phyloP scores from a whole-genome alignment of 139 green algal species.

The Chlorella ohadii region DNA sequence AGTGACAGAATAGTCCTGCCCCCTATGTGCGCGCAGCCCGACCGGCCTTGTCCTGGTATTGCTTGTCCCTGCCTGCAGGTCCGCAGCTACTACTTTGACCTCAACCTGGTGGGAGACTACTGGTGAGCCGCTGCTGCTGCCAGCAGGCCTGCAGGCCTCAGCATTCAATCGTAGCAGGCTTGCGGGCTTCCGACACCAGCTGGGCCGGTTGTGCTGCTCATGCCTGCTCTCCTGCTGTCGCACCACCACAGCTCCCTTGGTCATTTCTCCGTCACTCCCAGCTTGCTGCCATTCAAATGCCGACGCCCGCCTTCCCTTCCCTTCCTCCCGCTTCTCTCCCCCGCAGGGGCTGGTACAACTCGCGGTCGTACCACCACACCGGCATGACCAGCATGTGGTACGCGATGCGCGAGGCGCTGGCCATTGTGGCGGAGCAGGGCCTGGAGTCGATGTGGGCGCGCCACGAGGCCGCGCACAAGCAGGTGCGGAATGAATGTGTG shows the following conservation, averaged over 20 bases:
- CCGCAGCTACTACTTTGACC: constrained; percentile 83
- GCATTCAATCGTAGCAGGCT: too few species aligned
- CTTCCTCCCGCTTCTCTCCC: too few species aligned
- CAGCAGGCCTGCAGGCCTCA: background rate
- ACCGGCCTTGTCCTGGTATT: background rate
- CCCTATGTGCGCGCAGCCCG: background rate
- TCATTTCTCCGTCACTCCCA: too few species aligned
- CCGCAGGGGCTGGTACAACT: constrained; percentile 1
- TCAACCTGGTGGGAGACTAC: constrained; percentile 84
- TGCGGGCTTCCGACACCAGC: too few species aligned
- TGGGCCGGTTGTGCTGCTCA: too few species aligned
- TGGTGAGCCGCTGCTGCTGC: constrained; percentile 14
- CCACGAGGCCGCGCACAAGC: constrained; percentile 67
- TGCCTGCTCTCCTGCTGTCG: too few species aligned
- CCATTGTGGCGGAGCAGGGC: constrained; percentile 80
- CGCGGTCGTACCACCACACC: constrained; percentile 36
- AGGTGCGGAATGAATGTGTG: background rate
- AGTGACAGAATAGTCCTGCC: too few species aligned
- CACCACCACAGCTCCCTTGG: too few species aligned
- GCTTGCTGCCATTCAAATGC: too few species aligned
- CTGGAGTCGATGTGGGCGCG: constrained; percentile 69
- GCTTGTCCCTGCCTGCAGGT: constrained; percentile 16
- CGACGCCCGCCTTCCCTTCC: too few species aligned
- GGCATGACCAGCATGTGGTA: constrained; percentile 83
- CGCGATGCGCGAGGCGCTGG: constrained; percentile 89